phyloP scores from a whole-genome alignment of 1,284 basidiomycete species.

The Acaromyces ingoldii region DNA sequence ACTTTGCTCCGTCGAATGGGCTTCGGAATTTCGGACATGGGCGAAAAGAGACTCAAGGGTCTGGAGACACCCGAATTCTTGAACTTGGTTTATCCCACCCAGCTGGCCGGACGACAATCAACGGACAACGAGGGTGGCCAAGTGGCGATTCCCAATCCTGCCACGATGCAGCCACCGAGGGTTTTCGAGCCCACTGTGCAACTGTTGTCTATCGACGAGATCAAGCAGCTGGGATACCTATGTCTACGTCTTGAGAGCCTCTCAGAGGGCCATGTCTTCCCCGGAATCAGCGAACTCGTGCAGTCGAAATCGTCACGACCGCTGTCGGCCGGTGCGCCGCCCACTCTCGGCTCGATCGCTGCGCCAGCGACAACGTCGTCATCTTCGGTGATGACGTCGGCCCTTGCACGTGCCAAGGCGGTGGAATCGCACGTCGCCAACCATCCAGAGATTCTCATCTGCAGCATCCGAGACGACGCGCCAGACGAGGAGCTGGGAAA shows the following conservation, averaged over 20 bases:
- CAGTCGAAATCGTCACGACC: neutral
- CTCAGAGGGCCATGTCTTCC: conserved; percentile 62
- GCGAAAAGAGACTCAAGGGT: conserved; percentile 89
- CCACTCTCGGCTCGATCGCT: neutral
- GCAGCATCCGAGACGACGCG: conserved; percentile 44
- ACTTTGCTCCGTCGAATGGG: conserved; percentile 72
- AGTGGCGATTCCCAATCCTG: neutral
- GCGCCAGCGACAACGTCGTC: neutral
- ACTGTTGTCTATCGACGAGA: conserved; percentile 68
- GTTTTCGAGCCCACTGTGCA: conserved; percentile 55
- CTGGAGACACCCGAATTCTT: conserved; percentile 72
- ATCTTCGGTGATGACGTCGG: neutral
- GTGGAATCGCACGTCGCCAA: conserved; percentile 33
- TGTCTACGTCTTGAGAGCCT: conserved; percentile 79
- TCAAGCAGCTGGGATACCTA: conserved; percentile 69
- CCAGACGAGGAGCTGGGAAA: conserved; percentile 45
- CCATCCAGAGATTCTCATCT: conserved; percentile 41
- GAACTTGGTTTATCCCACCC: conserved; percentile 74
- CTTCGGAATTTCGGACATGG: conserved; percentile 69
- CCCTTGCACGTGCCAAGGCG: conserved; percentile 7
- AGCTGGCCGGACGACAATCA: conserved; percentile 70
- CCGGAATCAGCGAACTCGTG: conserved; percentile 11
- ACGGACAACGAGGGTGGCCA: conserved; percentile 54
- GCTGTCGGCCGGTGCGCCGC: neutral
- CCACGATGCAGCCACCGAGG: conserved; percentile 19